Conservation (phyloP, 441 rosid genomes). For the Erodium texanum region DNA sequence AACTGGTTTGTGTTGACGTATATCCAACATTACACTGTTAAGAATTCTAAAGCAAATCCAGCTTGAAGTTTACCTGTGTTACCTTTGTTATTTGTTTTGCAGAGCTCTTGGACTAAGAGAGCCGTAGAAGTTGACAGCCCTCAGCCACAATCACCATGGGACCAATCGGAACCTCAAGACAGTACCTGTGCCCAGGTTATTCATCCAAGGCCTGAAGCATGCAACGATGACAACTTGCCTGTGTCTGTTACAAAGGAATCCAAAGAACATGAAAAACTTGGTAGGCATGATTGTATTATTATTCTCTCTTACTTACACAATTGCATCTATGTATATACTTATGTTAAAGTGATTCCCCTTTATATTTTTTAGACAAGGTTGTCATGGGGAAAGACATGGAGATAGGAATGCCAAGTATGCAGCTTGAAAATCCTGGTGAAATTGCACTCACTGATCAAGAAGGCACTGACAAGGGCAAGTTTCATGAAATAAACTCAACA, state of each 20-base stretch:
- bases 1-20: conserved; percentile 1
- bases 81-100: conserved; percentile 4
- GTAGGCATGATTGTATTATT: conserved; percentile 17
- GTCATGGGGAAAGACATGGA: conserved; percentile 28
- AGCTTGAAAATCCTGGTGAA: conserved; percentile 20
- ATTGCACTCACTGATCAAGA: not conserved
- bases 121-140: conserved; percentile 45
- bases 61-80: not conserved
- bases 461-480: conserved; percentile 10
- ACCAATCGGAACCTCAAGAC: conserved; percentile 44
- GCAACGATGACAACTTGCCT: conserved; percentile 29
- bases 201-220: conserved; percentile 38
- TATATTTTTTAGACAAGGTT: conserved; percentile 21
- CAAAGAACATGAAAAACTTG: conserved; percentile 28
- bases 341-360: not conserved
- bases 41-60: not conserved
- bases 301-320: not conserved
- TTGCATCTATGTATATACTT: not conserved
- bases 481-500: conserved; percentile 11
- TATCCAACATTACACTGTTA: not conserved
- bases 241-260: conserved; percentile 20
- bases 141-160: conserved; percentile 31
- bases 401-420: conserved; percentile 24
- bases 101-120: conserved; percentile 67
- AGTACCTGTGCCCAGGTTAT: conserved; percentile 62